Conservation (phyloP, 345 rosid genomes). For the Firmiana major region DNA sequence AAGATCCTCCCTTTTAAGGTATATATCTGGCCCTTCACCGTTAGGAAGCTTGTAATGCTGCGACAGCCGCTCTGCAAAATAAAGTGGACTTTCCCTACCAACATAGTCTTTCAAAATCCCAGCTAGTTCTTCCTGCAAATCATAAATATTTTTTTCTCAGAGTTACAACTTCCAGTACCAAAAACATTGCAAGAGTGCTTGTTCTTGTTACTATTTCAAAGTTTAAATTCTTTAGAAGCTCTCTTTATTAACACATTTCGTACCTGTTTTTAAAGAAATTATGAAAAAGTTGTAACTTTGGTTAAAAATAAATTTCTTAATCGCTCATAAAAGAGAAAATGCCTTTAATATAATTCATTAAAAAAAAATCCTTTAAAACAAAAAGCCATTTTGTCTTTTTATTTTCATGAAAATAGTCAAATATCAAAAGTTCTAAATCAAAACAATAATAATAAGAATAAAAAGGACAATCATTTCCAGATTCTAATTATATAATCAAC, state of each 20-base stretch:
- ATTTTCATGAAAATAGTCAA: neutral
- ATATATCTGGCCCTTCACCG: slow-evolving; percentile 83
- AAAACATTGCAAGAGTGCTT: neutral
- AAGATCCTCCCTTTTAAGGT: slow-evolving; percentile 94
- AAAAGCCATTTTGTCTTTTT: neutral
- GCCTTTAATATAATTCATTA: neutral
- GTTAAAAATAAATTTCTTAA: too few relatives aligned
- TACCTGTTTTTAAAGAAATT: too few relatives aligned
- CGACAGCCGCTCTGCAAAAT: slow-evolving; percentile 80
- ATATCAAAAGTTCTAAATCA: neutral
- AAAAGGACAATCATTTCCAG: neutral
- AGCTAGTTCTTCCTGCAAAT: slow-evolving; percentile 58
- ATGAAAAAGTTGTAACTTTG: too few relatives aligned
- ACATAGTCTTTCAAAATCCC: slow-evolving; percentile 90
- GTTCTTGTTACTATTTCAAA: neutral
- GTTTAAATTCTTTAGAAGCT: neutral
- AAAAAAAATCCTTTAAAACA: neutral
- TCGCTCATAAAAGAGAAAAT: too few relatives aligned
- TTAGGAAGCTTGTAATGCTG: slow-evolving; percentile 69
- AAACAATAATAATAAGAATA: neutral
- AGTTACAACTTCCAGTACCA: neutral
- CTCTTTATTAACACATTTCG: neutral
- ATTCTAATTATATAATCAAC: neutral
- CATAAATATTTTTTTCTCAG: neutral
- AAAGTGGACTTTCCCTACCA: slow-evolving; percentile 87